Evolutionary conservation across 306 rosid genomes (phyloP).

Genomic region (Coriaria nepalensis): DNA sequence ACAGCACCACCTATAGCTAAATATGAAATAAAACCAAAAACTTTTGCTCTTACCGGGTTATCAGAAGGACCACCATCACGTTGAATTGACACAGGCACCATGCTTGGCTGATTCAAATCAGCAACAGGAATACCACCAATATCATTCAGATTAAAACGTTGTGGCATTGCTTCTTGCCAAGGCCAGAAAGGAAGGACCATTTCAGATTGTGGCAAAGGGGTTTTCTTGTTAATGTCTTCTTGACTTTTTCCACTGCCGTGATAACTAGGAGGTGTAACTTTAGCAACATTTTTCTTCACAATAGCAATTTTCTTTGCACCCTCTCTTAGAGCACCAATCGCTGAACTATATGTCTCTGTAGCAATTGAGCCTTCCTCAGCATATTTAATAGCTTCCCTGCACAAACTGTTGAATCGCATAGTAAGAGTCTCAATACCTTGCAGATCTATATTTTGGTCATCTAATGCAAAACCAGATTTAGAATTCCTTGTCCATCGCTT

Average conservation of each 20-base stretch:
- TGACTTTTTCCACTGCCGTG: constrained; percentile 37
- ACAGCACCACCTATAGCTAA: no score
- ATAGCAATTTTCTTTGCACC: constrained; percentile 30
- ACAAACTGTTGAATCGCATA: constrained; percentile 51
- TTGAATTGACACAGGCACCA: neutral
- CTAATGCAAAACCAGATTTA: constrained; percentile 24
- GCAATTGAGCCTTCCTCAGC: constrained; percentile 67
- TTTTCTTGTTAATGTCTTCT: constrained; percentile 41
- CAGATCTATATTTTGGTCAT: constrained; percentile 33
- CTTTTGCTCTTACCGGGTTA: neutral
- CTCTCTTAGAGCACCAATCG: constrained; percentile 43
- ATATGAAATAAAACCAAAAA: no score
- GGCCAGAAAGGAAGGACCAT: constrained; percentile 41
- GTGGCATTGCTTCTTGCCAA: constrained; percentile 46
- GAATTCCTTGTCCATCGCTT: constrained; percentile 74
- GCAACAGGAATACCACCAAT: neutral
- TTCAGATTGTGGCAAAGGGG: constrained; percentile 24
- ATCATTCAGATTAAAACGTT: constrained; percentile 9
- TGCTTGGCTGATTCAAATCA: constrained; percentile 22
- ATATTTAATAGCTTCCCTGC: constrained; percentile 53
- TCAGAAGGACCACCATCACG: neutral
- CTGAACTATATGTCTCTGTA: constrained; percentile 53
- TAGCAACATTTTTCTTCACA: constrained; percentile 48
- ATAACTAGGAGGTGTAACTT: constrained; percentile 27
- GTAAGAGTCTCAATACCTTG: constrained; percentile 41